phyloP scores from a whole-genome alignment of 2,329 filamentous ascomycete genomes.

The Lasiodiplodia citricola region DNA sequence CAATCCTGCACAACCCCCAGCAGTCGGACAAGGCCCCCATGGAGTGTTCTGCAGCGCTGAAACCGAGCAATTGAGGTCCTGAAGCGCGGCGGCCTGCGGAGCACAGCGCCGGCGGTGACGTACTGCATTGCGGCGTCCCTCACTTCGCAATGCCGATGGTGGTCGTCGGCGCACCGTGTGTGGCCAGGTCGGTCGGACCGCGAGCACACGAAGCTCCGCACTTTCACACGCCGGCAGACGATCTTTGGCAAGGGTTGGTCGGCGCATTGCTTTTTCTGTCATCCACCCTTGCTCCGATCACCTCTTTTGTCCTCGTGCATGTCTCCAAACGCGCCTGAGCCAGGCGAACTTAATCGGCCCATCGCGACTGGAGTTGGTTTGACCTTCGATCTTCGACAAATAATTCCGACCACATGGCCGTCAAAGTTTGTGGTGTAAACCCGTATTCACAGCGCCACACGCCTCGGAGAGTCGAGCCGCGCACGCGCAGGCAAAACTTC shows the following conservation, averaged over 20 bases:
- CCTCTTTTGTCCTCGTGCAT: constrained; percentile 6
- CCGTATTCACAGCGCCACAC: background rate
- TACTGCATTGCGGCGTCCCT: constrained; percentile 4
- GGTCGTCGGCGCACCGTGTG: constrained; percentile 2
- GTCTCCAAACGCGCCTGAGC: background rate
- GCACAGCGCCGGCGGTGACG: constrained; percentile 1
- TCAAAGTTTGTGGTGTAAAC: background rate
- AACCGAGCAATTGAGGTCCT: constrained; percentile 10
- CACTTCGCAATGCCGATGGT: constrained; percentile 3
- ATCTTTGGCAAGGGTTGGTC: constrained; percentile 8
- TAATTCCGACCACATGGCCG: background rate
- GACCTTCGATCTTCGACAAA: constrained; percentile 1
- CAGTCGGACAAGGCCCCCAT: constrained; percentile 3
- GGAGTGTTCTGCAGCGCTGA: background rate
- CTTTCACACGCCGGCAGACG: constrained; percentile 13
- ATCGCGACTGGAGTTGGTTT: background rate
- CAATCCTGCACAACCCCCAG: constrained; percentile 15
- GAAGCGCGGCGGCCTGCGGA: background rate
- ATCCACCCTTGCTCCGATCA: constrained; percentile 15
- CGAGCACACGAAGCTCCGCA: background rate
- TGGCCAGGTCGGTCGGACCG: constrained; percentile 18
- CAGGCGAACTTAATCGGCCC: constrained; percentile 8
- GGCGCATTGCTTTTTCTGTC: constrained; percentile 14
- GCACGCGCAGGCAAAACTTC: no score
- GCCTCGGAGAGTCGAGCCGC: no score